These are phyloP conservation scores for Rhytidhysteron rufulum DNA, from an alignment of 2,329 filamentous ascomycete species.

Conservation along the genomic window DNA sequence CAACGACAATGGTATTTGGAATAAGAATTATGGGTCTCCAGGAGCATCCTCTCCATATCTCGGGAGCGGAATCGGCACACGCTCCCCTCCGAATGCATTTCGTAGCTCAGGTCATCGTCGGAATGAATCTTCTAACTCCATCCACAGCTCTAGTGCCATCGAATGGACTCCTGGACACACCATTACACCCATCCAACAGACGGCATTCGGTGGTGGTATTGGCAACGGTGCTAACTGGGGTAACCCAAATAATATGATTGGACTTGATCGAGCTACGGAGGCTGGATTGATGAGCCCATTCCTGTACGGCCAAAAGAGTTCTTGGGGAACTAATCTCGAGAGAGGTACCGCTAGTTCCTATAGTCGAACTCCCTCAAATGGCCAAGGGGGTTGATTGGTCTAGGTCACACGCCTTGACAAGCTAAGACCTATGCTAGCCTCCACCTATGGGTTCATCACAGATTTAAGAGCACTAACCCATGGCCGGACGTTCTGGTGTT, in stretches of 20 bases:
- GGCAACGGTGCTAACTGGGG: conserved; percentile 32
- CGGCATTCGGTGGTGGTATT: conserved; percentile 22
- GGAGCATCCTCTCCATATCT: conserved; percentile 27
- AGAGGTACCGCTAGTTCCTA: conserved; percentile 27
- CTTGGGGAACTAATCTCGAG: conserved; percentile 33
- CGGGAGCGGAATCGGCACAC: conserved; percentile 13
- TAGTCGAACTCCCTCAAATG: conserved; percentile 33
- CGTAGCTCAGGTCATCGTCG: conserved; percentile 38
- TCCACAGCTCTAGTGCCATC: conserved; percentile 25
- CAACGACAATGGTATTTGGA: conserved; percentile 36
- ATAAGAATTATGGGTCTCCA: conserved; percentile 26
- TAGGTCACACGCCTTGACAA: no score
- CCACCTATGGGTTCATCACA: no score
- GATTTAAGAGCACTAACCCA: no score
- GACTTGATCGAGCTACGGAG: conserved; percentile 12
- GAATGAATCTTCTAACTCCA: conserved; percentile 40
- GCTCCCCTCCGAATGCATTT: conserved; percentile 30
- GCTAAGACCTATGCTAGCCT: no score
- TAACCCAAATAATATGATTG: conserved; percentile 16
- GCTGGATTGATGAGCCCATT: conserved; percentile 37
- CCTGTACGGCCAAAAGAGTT: conserved; percentile 38
- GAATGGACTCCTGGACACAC: conserved; percentile 15
- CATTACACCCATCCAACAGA: conserved; percentile 14
- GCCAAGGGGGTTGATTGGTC: conserved; percentile 36
- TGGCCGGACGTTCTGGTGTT: no score